Evolutionary conservation across 78 protist species (phyloP), one percentile per base, ranked within the genome.

Genomic region (Diacronema lutheri): DNA sequence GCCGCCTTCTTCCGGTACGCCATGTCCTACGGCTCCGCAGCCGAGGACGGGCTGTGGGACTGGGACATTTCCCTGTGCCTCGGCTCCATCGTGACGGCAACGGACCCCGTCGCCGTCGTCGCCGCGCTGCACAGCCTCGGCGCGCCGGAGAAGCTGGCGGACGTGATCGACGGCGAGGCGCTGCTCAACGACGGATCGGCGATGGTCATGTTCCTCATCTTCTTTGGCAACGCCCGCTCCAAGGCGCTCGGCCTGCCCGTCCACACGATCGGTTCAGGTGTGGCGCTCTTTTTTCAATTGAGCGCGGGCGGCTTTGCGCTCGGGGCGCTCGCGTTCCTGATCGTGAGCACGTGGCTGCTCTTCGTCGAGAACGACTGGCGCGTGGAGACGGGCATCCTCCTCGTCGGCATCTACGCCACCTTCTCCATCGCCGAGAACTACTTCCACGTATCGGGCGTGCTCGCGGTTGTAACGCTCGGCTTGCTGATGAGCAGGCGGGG

Each of bases 81-180:
- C 55, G 89, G 90, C 35, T 44, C 91, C 35, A 64, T 89, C 7
- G 82, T 92, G 38, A 58, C 88, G 4, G 95, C 95, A 23, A 92
- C 95, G 9, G 96, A 93, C 46, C 96, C 96, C 7, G 93, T 93
- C 40, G 96, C 96, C 0, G 96, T 93, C 57, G 93, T 93, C 29
- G 89, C 96, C 10, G 55, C 87, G 66, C 87, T 93, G 35, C 71
- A 90, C 33, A 93, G 87, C 37, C 85, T 90, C 35, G 96, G 93
- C 29, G 94, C 83, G 25, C 37, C 88, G 19, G 37, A 35, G n/a
- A 0, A 29, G n/a, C 66, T 93, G 26, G 6, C 93, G 29, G 68
- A 76, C 37, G 62, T 93, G 38, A 89, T 93, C 62, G 93, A 91
- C 29, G 92, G 89, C 44, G 96, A 93, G 83, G 60, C 91, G 41